Base-by-base conservation (phyloP, 805 yeast genomes). In the Suhomyces kilbournensis region DNA sequence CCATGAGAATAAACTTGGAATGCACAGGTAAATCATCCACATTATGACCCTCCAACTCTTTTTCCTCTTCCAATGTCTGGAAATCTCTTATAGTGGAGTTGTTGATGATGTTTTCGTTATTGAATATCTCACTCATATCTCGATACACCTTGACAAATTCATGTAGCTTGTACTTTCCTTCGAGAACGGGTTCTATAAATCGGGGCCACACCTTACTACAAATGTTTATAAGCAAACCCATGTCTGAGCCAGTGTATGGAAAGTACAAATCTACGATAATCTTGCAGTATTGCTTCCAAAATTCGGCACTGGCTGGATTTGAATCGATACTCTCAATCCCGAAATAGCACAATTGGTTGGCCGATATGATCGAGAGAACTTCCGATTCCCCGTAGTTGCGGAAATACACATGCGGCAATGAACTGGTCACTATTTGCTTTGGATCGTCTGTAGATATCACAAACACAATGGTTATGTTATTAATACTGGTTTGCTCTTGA, bases 1-100 rank as follows among this genome's bases (percentile, higher is more conserved):
- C 90, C 30, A 90, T 78, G 14, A 91, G 68, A n/a, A 92, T 68
- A 62, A 80, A 89, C 62, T 88, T 87, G 2, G 93, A 79, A 47
- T 81, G 77, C 7, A 62, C 64, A 0, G 92, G 83, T 42, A 88
- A 69, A 56, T 84, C 85, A 48, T 76, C 59, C 14, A 66, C 61
- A 57, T 49, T 50, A 52, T 58, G 58, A 26, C 52, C 51, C 1
- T 61, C 56, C n/a, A 60, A 52, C 4, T 53, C 44, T 10, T 48
- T 50, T 47, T 67, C 74, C 7, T 57, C 63, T 39, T 58, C 60
- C 53, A 54, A 48, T 0, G 69, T 64, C 3, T 51, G 60, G 47
- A 60, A 71, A 43, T 65, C 70, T n/a, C 54, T 46, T 19, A 71
- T 64, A 2, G 61, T 50, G 7, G 73, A 60, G 58, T 67, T 72